Percentiles rank a stretch among this genome's conserved stretches.
These are phyloP conservation scores for Ochetophila trinervis DNA, from an alignment of 306 rosid genomes.

Conservation along the genomic window DNA sequence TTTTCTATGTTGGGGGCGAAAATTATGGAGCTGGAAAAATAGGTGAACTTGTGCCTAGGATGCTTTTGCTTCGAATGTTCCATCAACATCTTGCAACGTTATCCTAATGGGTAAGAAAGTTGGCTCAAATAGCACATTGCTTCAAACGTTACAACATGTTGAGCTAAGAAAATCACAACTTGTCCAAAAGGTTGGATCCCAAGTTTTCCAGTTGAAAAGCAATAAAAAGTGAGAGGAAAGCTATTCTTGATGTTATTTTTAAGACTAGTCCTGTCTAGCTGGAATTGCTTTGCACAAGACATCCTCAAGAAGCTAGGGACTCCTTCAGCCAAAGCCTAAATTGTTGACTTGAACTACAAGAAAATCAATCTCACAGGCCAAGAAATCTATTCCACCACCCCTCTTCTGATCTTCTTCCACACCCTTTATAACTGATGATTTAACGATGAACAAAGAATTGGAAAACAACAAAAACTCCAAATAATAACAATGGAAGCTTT, in stretches of 20 bases:
- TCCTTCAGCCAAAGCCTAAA: conserved; percentile 38
- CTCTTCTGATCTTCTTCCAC: conserved; percentile 14
- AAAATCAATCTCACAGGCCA: conserved; percentile 48
- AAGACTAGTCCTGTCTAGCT: conserved; percentile 31
- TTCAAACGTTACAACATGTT: conserved; percentile 34
- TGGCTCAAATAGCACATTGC: conserved; percentile 10
- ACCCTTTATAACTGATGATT: conserved; percentile 9
- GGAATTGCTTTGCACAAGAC: conserved; percentile 33
- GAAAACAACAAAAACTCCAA: neutral
- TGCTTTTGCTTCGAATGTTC: too few relatives aligned
- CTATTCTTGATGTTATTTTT: conserved; percentile 15
- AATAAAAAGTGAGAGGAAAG: conserved; percentile 15
- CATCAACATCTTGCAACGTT: neutral
- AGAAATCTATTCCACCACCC: conserved; percentile 37
- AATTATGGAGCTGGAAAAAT: too few relatives aligned
- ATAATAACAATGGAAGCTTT: conserved; percentile 38
- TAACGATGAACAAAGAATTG: neutral
- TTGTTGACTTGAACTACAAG: conserved; percentile 61
- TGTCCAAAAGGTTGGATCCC: conserved; percentile 25
- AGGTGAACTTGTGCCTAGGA: neutral
- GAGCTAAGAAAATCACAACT: conserved; percentile 24
- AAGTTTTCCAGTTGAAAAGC: conserved; percentile 44
- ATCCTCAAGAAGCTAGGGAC: conserved; percentile 54
- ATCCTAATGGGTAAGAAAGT: conserved; percentile 2
- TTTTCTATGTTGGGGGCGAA: too few relatives aligned